These are phyloP conservation scores for Annulohypoxylon stygium DNA, from an alignment of 495 filamentous ascomycete genomes.

Conservation along the genomic window DNA sequence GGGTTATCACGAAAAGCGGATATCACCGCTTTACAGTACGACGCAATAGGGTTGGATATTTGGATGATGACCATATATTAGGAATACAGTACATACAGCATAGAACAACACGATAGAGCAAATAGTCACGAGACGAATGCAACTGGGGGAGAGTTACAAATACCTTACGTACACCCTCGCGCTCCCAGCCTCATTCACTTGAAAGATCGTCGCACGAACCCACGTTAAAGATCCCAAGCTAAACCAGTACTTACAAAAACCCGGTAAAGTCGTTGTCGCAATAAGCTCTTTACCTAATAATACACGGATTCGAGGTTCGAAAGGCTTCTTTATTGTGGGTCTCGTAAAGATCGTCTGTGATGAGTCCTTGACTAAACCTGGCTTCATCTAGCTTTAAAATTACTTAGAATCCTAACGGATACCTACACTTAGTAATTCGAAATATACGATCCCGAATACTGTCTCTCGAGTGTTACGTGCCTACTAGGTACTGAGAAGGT, in stretches of 20 bases:
- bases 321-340: slow-evolving; percentile 4
- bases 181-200: neutral
- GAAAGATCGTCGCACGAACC: neutral
- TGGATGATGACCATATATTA: slow-evolving; percentile 17
- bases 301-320: neutral
- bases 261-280: slow-evolving; percentile 27
- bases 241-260: neutral
- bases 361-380: neutral
- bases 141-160: neutral
- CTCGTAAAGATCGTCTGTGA: neutral
- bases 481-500: neutral
- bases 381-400: slow-evolving; percentile 9
- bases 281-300: slow-evolving; percentile 28
- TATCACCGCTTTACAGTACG: slow-evolving; percentile 9
- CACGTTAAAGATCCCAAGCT: neutral
- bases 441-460: neutral
- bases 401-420: slow-evolving; percentile 2
- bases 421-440: neutral
- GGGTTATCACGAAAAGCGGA: slow-evolving; percentile 7
- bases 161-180: neutral
- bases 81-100: slow-evolving; percentile 3
- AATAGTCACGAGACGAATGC: slow-evolving; percentile 23
- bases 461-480: neutral
- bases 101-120: slow-evolving; percentile 6
- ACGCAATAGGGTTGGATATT: slow-evolving; percentile 3